Conservation (phyloP, 2,329 filamentous ascomycete species). For the Pestalotiopsis sp. region DNA sequence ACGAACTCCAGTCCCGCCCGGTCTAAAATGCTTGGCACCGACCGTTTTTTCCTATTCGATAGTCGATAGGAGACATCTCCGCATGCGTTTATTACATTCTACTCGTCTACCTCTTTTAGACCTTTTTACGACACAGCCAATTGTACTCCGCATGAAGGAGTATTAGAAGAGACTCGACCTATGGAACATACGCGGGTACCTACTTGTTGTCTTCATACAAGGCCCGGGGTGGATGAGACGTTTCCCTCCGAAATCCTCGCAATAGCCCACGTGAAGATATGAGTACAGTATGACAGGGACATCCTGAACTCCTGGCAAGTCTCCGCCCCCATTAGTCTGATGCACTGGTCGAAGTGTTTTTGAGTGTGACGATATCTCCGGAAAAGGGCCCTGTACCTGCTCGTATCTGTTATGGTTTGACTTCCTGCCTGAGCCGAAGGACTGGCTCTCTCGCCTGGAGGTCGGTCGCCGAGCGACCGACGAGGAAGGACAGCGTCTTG, state of each 20-base stretch:
- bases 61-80: background rate
- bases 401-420: background rate
- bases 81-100: background rate
- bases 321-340: background rate
- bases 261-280: background rate
- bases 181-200: too few species aligned
- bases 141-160: too few species aligned
- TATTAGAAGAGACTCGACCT: too few species aligned
- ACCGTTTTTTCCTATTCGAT: background rate
- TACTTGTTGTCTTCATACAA: too few species aligned
- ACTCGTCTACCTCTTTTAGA: background rate
- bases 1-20: background rate
- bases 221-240: background rate
- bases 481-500: too few species aligned
- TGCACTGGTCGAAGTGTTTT: background rate
- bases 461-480: too few species aligned
- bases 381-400: background rate
- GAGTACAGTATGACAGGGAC: background rate
- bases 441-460: too few species aligned
- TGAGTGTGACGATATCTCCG: background rate
- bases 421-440: background rate
- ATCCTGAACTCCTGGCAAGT: background rate
- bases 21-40: background rate
- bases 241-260: background rate
- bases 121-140: too few species aligned